Evolutionary conservation across 2,329 filamentous ascomycete genomes (phyloP), one percentile per base, ranked within the genome.

Genomic region (Penicillium olsonii): DNA sequence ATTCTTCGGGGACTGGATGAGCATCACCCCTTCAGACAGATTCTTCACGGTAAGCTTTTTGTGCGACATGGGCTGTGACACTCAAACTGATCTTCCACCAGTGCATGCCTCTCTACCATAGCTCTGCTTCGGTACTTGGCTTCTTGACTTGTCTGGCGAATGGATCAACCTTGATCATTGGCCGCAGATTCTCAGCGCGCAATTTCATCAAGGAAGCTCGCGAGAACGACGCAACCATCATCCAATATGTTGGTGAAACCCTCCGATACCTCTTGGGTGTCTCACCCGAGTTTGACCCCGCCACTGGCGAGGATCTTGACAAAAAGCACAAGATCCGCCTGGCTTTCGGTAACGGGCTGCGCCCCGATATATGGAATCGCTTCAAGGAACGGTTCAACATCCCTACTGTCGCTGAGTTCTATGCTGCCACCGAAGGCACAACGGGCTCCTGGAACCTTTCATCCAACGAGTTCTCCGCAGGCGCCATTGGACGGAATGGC

Each of bases 101-200:
- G 85, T 86, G 86, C 48, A 95, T 96, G 89, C 91, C 91, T 0
- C 78, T 96, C 6, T 95, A 96, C 66, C 91, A 96, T 73, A 87
- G 87, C 34, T 90, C 90, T 0, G 91, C 88, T 11, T 75, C 83
- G 4, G 60, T 94, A 6, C 78, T 95, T 37, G 88, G 86, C 19
- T 81, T 92, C 49, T 69, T 79, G 40, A 76, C 83, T 39, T 79
- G 82, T 19, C 68, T 94, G 26, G 68, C 79, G 45, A 70, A 73
- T 1, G 87, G 85, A 35, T 80, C 78, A 31, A 88, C 90, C 0
- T 74, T 92, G 43, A 82, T 88, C 20, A 72, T 95, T 14, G 87
- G 88, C 39, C 84, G 83, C 59, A 88, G 87, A 61, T 95, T 95
- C 74, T 91, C 87, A 2, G 87, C 87, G 2, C 81, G 80, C 53